Percentiles rank a stretch among this genome's conserved stretches.
Evolutionary conservation across 768 basidiomycete species (phyloP).

Genomic region (Leccinellum rugosiceps): DNA sequence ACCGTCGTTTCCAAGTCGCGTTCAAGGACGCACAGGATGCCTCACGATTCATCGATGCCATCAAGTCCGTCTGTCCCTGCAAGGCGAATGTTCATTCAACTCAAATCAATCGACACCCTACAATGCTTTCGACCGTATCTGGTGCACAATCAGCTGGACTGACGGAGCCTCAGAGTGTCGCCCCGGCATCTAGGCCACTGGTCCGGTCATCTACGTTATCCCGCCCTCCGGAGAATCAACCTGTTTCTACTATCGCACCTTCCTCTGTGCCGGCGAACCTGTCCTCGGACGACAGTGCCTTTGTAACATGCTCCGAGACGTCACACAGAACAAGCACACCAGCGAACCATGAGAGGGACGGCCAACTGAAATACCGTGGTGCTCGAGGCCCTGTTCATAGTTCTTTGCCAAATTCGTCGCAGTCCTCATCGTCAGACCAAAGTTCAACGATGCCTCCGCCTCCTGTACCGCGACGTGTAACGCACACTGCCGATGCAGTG

Average conservation of each 20-base stretch:
- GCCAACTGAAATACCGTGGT: not conserved
- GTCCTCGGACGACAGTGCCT: conserved; percentile 29
- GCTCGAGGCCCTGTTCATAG: conserved; percentile 5
- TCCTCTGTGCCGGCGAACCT: conserved; percentile 8
- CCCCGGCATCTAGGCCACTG: not conserved
- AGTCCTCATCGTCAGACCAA: conserved; percentile 22
- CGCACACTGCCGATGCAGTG: conserved; percentile 3
- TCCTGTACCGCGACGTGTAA: conserved; percentile 21
- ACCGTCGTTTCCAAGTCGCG: conserved; percentile 74
- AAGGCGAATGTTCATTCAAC: conserved; percentile 47
- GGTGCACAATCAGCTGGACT: not conserved
- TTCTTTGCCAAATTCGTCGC: conserved; percentile 34
- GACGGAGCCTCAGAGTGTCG: conserved; percentile 4
- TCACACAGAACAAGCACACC: conserved; percentile 9
- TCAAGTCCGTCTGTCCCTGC: conserved; percentile 73
- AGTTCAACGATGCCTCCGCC: conserved; percentile 30
- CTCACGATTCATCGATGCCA: conserved; percentile 55
- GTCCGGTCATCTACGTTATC: not conserved
- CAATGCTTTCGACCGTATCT: conserved; percentile 7
- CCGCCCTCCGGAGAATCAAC: not conserved
- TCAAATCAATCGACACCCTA: conserved; percentile 16
- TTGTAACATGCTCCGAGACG: conserved; percentile 28
- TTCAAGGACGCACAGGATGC: conserved; percentile 52
- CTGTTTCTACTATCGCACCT: not conserved
- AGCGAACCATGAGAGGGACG: not conserved